These are phyloP conservation scores for Corylus americana DNA, from an alignment of 306 rosid species.

Conservation along the genomic window DNA sequence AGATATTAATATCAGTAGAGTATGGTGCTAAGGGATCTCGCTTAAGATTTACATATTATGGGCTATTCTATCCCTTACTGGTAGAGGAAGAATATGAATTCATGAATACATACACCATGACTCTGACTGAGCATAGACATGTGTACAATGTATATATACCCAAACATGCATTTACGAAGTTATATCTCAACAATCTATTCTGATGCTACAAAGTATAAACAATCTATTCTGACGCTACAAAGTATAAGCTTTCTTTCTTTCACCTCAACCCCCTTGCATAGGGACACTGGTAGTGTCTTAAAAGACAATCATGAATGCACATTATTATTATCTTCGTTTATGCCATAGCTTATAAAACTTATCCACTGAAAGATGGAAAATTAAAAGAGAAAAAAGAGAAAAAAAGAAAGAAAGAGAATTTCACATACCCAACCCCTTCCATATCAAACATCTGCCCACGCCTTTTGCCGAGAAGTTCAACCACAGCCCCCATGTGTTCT, in stretches of 20 bases:
- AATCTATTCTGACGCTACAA: not conserved
- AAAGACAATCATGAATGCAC: not conserved
- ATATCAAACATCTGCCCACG: constrained; percentile 96
- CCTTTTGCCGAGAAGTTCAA: constrained; percentile 94
- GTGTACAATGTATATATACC: not conserved
- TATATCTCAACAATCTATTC: not conserved
- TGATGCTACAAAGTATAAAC: not conserved
- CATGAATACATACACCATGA: not conserved
- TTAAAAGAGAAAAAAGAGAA: constrained; percentile 13
- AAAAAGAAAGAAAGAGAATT: constrained; percentile 28
- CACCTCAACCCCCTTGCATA: not conserved
- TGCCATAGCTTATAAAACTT: constrained; percentile 3
- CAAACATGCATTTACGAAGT: not conserved
- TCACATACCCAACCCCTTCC: constrained; percentile 90
- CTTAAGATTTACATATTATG: not conserved
- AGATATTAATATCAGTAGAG: not conserved
- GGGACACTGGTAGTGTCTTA: not conserved
- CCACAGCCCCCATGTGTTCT: constrained; percentile 94
- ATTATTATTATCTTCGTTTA: not conserved
- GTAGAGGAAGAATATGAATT: not conserved
- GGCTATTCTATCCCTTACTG: not conserved
- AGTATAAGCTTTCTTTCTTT: not conserved
- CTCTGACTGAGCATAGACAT: not conserved
- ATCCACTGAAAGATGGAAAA: constrained; percentile 15
- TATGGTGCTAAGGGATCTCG: not conserved